Base-by-base conservation (phyloP, 768 basidiomycete genomes). In the Podaxis sp. region DNA sequence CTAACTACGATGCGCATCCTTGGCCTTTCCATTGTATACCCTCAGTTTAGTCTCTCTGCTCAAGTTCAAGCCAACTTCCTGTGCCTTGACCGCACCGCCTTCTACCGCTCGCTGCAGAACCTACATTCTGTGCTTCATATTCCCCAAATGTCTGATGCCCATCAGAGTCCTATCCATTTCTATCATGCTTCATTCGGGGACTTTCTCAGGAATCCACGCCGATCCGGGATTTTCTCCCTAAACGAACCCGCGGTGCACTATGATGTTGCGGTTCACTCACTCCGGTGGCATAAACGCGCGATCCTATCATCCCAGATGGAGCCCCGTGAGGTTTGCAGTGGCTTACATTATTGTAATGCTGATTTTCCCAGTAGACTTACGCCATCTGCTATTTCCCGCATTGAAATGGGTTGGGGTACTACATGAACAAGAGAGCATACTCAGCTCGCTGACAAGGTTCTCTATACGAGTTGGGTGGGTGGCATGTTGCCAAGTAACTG, bases 141-240 rank as follows among this genome's bases (percentile, higher is more conserved):
- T 28, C 57, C 57, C 15, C 22, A 19, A n/a, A 12, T 44, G 4
- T 33, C 57, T 8, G 57, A 58, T 33, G 57, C 57, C 26, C 28
- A 40, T 17, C 12, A 26, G 24, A 48, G 2, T 26, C 2, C 4
- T 17, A 52, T 57, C 4, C 39, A 28, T 3, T 57, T 57, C 19
- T 40, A 57, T 15, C 55, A 57, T 33, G 39, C 39, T 17, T 42
- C 55, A 12, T 57, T 57, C 13, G 55, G 19, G 11, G 55, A 57
- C 19, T 57, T 42, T 26, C 55, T 57, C 17, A 22, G 36, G 17
- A 22, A 57, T 12, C 38, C 55, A 17, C 9, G 24, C 22, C 55
- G 39, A 0, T 57, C 55, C 0, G 38, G 55, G 9, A 22, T 24
- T 19, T 57, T 26, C 22, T 12, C 24, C 7, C 51, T 52, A 9